These are phyloP conservation scores for Fusarium graminum DNA, from an alignment of 2,329 filamentous ascomycete species.

Conservation along the genomic window DNA sequence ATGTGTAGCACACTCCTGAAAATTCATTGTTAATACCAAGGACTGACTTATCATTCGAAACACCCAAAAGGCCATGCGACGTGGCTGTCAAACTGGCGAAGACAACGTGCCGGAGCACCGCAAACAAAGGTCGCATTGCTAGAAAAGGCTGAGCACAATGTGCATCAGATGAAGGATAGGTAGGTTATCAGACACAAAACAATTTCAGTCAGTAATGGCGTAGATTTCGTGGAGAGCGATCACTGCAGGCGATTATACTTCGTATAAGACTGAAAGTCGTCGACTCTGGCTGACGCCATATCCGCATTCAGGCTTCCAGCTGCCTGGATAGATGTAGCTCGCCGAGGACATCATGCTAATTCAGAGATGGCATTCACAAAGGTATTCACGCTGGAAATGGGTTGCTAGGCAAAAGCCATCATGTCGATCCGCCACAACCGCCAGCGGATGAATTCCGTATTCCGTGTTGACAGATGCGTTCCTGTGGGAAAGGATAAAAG, in stretches of 20 bases:
- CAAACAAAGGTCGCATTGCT: conserved; percentile 31
- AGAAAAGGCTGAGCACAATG: not conserved
- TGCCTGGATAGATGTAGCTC: not conserved
- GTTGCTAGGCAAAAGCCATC: conserved; percentile 41
- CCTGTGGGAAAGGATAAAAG: conserved; percentile 23
- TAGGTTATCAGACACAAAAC: conserved; percentile 4
- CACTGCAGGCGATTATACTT: not conserved
- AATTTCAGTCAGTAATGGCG: not conserved
- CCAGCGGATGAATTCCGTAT: conserved; percentile 23
- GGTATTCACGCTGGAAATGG: conserved; percentile 34
- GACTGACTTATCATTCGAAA: conserved; percentile 43
- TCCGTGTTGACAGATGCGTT: conserved; percentile 13
- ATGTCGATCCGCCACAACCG: conserved; percentile 22
- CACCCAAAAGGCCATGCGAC: conserved; percentile 24
- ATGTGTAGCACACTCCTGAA: conserved; percentile 46
- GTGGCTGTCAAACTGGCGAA: conserved; percentile 20
- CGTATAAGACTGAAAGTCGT: conserved; percentile 31
- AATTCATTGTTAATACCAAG: conserved; percentile 42
- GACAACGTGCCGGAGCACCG: conserved; percentile 21
- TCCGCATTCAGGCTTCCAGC: conserved; percentile 23
- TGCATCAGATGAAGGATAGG: conserved; percentile 14
- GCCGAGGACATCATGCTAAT: not conserved
- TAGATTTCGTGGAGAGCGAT: not conserved
- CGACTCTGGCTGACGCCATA: conserved; percentile 4
- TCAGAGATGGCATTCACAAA: conserved; percentile 11